phyloP scores from a whole-genome alignment of 805 yeast species.

The Teunomyces tritomae region DNA sequence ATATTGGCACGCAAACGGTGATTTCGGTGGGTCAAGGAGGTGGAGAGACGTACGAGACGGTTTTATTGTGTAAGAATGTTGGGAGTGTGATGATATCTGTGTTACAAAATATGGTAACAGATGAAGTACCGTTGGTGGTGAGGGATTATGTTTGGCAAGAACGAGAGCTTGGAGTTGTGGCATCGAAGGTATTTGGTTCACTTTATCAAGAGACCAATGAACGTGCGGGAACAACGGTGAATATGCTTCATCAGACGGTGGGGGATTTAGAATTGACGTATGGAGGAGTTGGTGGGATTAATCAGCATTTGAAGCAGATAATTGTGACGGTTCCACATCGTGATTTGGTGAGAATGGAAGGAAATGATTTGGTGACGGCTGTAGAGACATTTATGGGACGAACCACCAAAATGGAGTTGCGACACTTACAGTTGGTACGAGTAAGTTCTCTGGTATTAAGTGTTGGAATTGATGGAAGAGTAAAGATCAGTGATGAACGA shows the following conservation, averaged over 20 bases:
- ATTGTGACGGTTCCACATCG: constrained; percentile 19
- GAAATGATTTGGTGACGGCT: constrained; percentile 10
- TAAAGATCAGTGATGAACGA: constrained; percentile 12
- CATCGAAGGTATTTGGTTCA: not conserved
- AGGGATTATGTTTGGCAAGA: constrained; percentile 9
- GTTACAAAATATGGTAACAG: constrained; percentile 9
- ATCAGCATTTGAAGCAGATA: constrained; percentile 19
- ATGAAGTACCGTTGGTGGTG: constrained; percentile 8
- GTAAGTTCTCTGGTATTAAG: constrained; percentile 18
- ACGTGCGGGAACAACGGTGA: not conserved
- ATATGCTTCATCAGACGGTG: not conserved
- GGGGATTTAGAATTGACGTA: constrained; percentile 13
- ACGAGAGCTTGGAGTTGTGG: not conserved
- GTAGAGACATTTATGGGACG: constrained; percentile 19
- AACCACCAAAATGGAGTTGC: constrained; percentile 19
- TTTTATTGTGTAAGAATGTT: constrained; percentile 6
- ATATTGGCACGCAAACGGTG: constrained; percentile 9
- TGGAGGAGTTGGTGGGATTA: constrained; percentile 6
- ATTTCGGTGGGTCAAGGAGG: constrained; percentile 5
- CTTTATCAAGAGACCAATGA: not conserved
- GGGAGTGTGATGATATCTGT: not conserved
- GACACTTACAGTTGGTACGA: constrained; percentile 17
- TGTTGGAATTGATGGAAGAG: constrained; percentile 22
- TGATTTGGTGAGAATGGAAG: constrained; percentile 14
- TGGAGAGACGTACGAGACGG: constrained; percentile 2